Conservation (phyloP, 176 grass and related monocot species). For the Leersia perrieri region DNA sequence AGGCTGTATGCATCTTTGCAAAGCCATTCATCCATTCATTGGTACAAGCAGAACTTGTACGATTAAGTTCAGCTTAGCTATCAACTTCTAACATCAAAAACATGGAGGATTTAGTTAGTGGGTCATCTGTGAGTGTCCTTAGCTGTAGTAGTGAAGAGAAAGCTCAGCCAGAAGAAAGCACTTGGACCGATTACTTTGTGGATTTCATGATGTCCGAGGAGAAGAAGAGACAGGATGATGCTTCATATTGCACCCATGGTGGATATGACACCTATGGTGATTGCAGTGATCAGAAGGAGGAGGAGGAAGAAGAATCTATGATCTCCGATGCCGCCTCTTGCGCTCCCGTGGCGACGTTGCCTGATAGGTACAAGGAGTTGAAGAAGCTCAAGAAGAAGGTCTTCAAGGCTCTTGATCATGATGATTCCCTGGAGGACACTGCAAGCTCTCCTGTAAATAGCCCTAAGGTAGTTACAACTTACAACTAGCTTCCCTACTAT, state of each 20-base stretch:
- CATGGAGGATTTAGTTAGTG: conserved; percentile 65
- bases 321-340: conserved; percentile 73
- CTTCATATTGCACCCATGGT: conserved; percentile 23
- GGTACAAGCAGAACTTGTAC: conserved; percentile 24
- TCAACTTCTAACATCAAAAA: conserved; percentile 5
- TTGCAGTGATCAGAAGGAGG: background rate
- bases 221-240: conserved; percentile 45
- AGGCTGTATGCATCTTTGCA: conserved; percentile 39
- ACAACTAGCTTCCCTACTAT: conserved; percentile 1
- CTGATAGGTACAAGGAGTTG: conserved; percentile 41
- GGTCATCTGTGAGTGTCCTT: conserved; percentile 45
- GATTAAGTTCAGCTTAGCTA: background rate
- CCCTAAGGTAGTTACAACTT: conserved; percentile 64
- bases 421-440: conserved; percentile 86
- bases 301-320: conserved; percentile 32
- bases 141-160: conserved; percentile 31
- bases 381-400: conserved; percentile 69
- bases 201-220: conserved; percentile 70
- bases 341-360: conserved; percentile 9
- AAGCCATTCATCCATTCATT: conserved; percentile 39
- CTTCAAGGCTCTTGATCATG: conserved; percentile 51
- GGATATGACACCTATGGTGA: background rate
- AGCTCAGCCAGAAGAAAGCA: conserved; percentile 61
- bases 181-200: conserved; percentile 83
- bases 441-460: conserved; percentile 95